Percentiles rank a stretch among this genome's conserved stretches.
phyloP scores from a whole-genome alignment of 768 basidiomycete genomes.

The Cystobasidium tubakii region DNA sequence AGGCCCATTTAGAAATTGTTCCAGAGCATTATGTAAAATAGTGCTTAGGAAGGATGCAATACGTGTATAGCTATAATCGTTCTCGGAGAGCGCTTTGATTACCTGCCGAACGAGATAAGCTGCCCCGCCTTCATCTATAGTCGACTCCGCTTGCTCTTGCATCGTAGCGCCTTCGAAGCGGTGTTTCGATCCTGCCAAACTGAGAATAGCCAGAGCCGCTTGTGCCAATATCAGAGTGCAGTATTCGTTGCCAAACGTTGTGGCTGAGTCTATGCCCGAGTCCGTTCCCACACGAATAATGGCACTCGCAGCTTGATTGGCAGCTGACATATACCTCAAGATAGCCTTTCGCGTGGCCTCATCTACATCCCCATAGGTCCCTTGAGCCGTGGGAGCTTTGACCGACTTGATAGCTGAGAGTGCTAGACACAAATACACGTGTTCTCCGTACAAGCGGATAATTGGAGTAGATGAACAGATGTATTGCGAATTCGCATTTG shows the following conservation, averaged over 20 bases:
- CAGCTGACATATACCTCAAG: not conserved
- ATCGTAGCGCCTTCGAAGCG: not conserved
- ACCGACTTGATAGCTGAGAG: not conserved
- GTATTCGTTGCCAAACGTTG: constrained; percentile 7
- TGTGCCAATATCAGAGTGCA: constrained; percentile 9
- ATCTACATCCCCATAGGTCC: not conserved
- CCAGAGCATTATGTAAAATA: not conserved
- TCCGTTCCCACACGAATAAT: constrained; percentile 6
- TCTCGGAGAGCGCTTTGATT: not conserved
- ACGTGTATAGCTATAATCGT: constrained; percentile 5
- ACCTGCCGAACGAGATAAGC: constrained; percentile 3
- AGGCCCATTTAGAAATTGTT: not conserved
- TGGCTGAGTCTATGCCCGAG: constrained; percentile 6
- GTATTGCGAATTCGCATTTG: constrained; percentile 7
- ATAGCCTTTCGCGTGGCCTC: not conserved
- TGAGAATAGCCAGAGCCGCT: constrained; percentile 6
- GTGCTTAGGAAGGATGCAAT: constrained; percentile 7
- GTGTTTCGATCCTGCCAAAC: constrained; percentile 1
- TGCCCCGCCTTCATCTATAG: constrained; percentile 7
- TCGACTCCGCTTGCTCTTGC: not conserved
- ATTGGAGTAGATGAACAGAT: not conserved
- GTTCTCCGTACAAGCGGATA: not conserved
- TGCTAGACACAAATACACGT: not conserved
- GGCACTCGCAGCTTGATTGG: constrained; percentile 15
- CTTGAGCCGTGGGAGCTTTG: not conserved